These are phyloP conservation scores for Pythium grandisporangium DNA, from an alignment of 352 stramenopile species.

Conservation along the genomic window DNA sequence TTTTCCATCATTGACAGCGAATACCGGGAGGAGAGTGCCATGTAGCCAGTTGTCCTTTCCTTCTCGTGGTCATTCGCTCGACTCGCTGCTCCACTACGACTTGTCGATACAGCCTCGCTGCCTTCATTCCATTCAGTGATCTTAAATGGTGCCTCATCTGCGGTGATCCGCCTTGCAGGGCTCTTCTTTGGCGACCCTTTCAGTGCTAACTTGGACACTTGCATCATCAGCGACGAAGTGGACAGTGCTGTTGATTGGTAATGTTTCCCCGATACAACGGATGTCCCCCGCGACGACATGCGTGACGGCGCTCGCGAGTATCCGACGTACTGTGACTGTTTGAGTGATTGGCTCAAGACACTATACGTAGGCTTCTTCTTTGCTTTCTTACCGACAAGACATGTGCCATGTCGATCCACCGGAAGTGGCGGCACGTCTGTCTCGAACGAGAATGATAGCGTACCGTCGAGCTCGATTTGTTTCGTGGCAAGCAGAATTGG, in stretches of 20 bases:
- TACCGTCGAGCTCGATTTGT: conserved; percentile 2
- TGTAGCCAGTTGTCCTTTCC: too few relatives aligned
- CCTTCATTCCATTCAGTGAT: conserved; percentile 10
- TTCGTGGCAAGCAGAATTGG: background rate
- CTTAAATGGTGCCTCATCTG: too few relatives aligned
- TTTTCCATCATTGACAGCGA: conserved; percentile 2
- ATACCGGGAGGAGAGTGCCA: conserved; percentile 5
- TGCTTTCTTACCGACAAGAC: conserved; percentile 3
- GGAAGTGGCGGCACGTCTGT: background rate
- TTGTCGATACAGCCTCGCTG: background rate
- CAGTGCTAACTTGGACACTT: conserved; percentile 19
- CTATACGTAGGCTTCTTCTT: conserved; percentile 9
- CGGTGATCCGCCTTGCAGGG: too few relatives aligned
- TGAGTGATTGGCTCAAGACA: too few relatives aligned
- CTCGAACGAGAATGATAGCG: conserved; percentile 4
- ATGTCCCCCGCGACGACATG: conserved; percentile 3
- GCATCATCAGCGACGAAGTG: conserved; percentile 14
- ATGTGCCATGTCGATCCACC: conserved; percentile 10
- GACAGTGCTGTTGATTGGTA: conserved; percentile 9
- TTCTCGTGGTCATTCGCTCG: too few relatives aligned
- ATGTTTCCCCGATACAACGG: too few relatives aligned
- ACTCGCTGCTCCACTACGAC: too few relatives aligned
- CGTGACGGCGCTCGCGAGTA: conserved; percentile 8
- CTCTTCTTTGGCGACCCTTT: too few relatives aligned
- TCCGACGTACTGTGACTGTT: too few relatives aligned